Conservation (phyloP, 2,329 filamentous ascomycete genomes). For the Exophiala sideris region DNA sequence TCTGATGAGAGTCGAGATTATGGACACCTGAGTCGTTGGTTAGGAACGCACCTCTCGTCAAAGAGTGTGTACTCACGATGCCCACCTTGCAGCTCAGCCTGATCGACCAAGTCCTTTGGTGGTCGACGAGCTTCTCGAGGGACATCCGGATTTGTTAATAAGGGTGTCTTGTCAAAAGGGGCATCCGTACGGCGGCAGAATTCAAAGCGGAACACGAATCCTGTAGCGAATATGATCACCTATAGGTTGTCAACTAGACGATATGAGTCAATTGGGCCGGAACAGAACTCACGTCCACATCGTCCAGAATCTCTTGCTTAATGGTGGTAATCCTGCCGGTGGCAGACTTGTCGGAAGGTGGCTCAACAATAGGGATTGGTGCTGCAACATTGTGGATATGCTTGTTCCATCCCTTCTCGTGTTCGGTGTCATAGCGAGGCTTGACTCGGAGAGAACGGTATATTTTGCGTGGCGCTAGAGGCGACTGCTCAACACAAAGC, state of each 20-base stretch:
- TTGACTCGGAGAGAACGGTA: slow-evolving; percentile 8
- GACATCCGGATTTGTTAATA: background rate
- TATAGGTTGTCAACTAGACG: background rate
- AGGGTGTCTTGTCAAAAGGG: slow-evolving; percentile 4
- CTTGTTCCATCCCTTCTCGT: slow-evolving; percentile 9
- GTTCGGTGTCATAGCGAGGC: slow-evolving; percentile 9
- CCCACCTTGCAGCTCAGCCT: slow-evolving; percentile 3
- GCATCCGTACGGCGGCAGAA: slow-evolving; percentile 6
- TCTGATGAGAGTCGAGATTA: slow-evolving; percentile 10
- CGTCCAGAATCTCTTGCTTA: slow-evolving; percentile 4
- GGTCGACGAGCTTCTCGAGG: slow-evolving; percentile 1
- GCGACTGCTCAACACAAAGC: slow-evolving; percentile 8
- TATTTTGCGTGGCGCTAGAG: slow-evolving; percentile 2
- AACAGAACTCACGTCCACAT: slow-evolving; percentile 9
- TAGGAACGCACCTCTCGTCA: background rate
- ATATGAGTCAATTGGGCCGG: background rate
- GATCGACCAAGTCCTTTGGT: slow-evolving; percentile 1
- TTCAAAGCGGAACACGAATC: slow-evolving; percentile 11
- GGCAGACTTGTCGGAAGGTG: slow-evolving; percentile 3
- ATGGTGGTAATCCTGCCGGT: slow-evolving; percentile 7
- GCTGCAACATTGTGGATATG: background rate
- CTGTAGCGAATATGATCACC: slow-evolving; percentile 11
- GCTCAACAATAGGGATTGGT: slow-evolving; percentile 3
- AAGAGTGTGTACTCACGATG: slow-evolving; percentile 2
- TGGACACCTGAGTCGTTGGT: slow-evolving; percentile 5